A percentile compares a stretch with the other conserved stretches of the same genome.
These are phyloP conservation scores for Backusella macrospora DNA, from an alignment of 192 early-diverging fungal genomes.

Conservation along the genomic window DNA sequence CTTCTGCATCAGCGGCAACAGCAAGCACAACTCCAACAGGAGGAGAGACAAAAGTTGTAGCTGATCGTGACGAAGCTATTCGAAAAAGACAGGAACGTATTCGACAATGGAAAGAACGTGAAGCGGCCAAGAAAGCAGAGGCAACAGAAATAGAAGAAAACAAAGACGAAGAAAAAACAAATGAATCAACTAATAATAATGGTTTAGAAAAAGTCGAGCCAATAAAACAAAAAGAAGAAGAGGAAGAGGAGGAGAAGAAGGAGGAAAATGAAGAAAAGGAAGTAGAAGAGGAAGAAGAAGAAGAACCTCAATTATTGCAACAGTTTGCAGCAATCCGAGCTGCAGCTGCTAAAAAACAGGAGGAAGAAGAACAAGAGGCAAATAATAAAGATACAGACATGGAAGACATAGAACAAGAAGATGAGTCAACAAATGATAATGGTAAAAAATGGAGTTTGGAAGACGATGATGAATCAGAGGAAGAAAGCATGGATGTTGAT, in stretches of 20 bases:
- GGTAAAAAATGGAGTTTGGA: constrained; percentile 56
- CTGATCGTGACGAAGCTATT: constrained; percentile 63
- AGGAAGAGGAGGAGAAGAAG: neutral
- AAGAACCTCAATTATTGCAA: constrained; percentile 1
- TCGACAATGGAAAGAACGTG: constrained; percentile 72
- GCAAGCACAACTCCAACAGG: constrained; percentile 32
- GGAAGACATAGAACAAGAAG: constrained; percentile 13
- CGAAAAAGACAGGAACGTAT: constrained; percentile 79
- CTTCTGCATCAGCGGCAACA: neutral
- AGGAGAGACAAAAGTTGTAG: constrained; percentile 36
- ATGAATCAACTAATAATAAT: neutral
- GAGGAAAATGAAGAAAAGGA: neutral
- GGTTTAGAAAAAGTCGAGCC: neutral
- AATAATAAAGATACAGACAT: constrained; percentile 18
- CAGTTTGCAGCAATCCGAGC: constrained; percentile 22
- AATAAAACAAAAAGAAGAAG: constrained; percentile 11
- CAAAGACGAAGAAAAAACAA: constrained; percentile 11
- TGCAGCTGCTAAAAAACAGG: neutral
- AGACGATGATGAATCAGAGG: constrained; percentile 68
- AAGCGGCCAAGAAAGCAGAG: constrained; percentile 39
- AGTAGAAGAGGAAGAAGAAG: constrained; percentile 1
- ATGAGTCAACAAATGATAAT: constrained; percentile 16
- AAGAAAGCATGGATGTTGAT: constrained; percentile 41
- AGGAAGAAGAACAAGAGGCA: neutral
- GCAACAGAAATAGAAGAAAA: constrained; percentile 40